Percentiles rank a stretch among this genome's conserved stretches.
These are phyloP conservation scores for Chaetothyriales sp. DNA, from an alignment of 2,329 filamentous ascomycete species.

Conservation along the genomic window DNA sequence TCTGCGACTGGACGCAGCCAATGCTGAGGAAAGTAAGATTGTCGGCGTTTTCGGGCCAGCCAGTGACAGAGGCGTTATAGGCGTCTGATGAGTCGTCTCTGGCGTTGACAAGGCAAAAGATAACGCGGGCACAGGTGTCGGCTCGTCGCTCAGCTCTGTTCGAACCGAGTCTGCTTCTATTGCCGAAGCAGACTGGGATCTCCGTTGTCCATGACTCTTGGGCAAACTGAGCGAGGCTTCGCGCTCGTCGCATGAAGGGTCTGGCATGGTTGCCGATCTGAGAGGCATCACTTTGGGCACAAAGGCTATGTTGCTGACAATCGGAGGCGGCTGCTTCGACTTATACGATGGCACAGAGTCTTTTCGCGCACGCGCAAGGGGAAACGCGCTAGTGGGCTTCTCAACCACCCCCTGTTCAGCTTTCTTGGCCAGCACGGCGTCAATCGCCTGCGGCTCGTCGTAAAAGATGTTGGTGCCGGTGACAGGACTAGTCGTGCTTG, in stretches of 20 bases:
- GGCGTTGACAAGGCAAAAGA: neutral
- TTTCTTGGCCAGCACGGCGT: neutral
- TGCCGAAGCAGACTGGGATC: constrained; percentile 10
- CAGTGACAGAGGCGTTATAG: neutral
- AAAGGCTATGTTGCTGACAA: constrained; percentile 5
- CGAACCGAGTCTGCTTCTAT: constrained; percentile 7
- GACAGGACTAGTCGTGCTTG: neutral
- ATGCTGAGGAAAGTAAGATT: neutral
- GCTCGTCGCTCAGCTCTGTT: constrained; percentile 13
- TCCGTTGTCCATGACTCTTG: constrained; percentile 12
- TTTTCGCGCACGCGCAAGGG: neutral
- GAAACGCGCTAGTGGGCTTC: neutral
- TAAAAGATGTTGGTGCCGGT: neutral
- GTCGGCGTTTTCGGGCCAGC: neutral
- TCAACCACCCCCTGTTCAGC: neutral
- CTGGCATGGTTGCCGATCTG: constrained; percentile 4
- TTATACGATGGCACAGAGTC: constrained; percentile 12
- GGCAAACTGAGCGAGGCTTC: constrained; percentile 8
- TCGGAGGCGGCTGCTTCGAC: constrained; percentile 14
- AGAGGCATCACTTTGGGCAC: neutral
- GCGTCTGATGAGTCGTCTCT: neutral
- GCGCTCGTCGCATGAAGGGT: constrained; percentile 6
- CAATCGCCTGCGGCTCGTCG: neutral
- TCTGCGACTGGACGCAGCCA: neutral
- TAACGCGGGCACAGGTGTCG: neutral